Evolutionary conservation across 2,329 filamentous ascomycete species (phyloP).

Genomic region (Phialemonium atrogriseum): DNA sequence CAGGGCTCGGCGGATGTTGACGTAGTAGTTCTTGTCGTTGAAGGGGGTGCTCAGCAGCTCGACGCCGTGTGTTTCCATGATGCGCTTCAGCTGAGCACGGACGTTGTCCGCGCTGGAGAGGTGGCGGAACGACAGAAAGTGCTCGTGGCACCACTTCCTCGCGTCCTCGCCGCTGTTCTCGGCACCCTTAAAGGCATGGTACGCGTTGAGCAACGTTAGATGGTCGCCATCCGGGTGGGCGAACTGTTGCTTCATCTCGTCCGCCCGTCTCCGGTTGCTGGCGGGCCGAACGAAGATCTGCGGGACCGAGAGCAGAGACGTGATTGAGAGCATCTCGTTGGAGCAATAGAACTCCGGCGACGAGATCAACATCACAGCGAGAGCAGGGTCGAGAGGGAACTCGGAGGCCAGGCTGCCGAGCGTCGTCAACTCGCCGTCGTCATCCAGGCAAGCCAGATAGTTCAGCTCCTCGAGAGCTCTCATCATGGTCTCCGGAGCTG

Average conservation of each 20-base stretch:
- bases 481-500: slow-evolving; percentile 97
- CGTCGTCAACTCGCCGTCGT: slow-evolving; percentile 85
- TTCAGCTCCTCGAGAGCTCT: slow-evolving; percentile 94
- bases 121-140: slow-evolving; percentile 85
- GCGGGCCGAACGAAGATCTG: slow-evolving; percentile 88
- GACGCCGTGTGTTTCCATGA: slow-evolving; percentile 89
- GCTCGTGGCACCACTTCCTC: slow-evolving; percentile 93
- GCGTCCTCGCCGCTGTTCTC: slow-evolving; percentile 57
- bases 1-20: slow-evolving; percentile 87
- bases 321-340: slow-evolving; percentile 95
- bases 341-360: slow-evolving; percentile 98
- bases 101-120: slow-evolving; percentile 92
- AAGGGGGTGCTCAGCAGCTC: slow-evolving; percentile 85
- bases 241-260: slow-evolving; percentile 95
- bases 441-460: slow-evolving; percentile 91
- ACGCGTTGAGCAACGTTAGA: slow-evolving; percentile 91
- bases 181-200: slow-evolving; percentile 88
- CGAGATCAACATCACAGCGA: slow-evolving; percentile 96
- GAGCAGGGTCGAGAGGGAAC: slow-evolving; percentile 86
- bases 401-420: slow-evolving; percentile 85
- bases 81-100: slow-evolving; percentile 80
- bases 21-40: slow-evolving; percentile 95
- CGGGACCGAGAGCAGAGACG: slow-evolving; percentile 85
- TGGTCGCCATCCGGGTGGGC: slow-evolving; percentile 92
- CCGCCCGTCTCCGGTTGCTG: slow-evolving; percentile 77